Base-by-base conservation (phyloP, 2,329 filamentous ascomycete genomes). In the Cylindrodendrum hubeiense region DNA sequence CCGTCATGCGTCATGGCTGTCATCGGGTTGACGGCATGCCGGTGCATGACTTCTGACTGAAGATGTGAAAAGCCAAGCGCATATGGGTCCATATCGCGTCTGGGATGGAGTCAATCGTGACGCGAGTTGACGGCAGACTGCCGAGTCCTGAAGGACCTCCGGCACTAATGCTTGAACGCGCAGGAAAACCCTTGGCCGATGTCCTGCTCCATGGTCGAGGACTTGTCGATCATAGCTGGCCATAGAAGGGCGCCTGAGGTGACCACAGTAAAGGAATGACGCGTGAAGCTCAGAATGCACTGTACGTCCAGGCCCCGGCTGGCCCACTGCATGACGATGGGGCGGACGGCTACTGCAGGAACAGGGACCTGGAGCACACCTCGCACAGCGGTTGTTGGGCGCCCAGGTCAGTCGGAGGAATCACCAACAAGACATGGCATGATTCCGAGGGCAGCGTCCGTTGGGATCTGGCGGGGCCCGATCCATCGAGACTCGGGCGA, bases 321-420 rank as follows among this genome's bases (percentile, higher is more conserved):
- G 61, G 49, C 64, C 70, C 71, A 72, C 72, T 49, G 50, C 65
- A 74, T 74, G 71, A 71, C 60, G 71, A 71, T 70, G 71, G 55
- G 68, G 62, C 58, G 68, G 68, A 60, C 67, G 59, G 37, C 71
- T 72, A 73, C 67, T 75, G 70, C 71, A 75, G 71, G 73, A 75
- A 74, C 73, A 75, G 67, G 71, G 70, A 56, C 68, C 54, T 59
- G 56, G 58, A 43, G 56, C 60, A 66, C 57, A 62, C 62, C 59
- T 68, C 44, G 49, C 49, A 55, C 41, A 44, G 63, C 69, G 55
- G 67, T 60, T 66, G 55, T 60, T 59, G 65, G 54, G 63, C 34
- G 55, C 41, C 46, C 50, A 65, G 53, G 53, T 58, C 51, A 60
- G 63, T 50, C 50, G 41, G 28, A 62, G 54, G 44, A 65, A 57